Evolutionary conservation across 306 rosid species (phyloP).

Genomic region (Malus sylvestris): DNA sequence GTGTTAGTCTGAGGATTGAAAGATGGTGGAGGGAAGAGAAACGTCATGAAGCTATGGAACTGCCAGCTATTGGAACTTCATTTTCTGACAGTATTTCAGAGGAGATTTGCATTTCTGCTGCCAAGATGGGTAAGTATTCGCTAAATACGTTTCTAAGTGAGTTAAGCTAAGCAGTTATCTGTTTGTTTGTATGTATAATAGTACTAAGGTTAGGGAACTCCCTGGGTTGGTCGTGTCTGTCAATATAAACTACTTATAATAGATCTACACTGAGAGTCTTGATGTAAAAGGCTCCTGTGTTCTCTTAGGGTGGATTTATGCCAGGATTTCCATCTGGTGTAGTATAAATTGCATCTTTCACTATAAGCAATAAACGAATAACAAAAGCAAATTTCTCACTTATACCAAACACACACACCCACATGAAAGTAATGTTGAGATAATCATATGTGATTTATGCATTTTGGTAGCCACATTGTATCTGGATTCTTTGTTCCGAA

Average conservation of each 20-base stretch:
- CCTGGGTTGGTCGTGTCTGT: not conserved
- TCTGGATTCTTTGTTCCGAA: not conserved
- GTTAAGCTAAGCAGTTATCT: not conserved
- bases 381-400: not conserved
- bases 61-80: slow-evolving; percentile 65
- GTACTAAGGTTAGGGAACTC: not conserved
- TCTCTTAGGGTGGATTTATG: not conserved
- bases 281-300: no score
- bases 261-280: not conserved
- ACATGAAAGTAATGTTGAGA: not conserved
- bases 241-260: not conserved
- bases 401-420: not conserved
- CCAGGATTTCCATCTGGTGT: not conserved
- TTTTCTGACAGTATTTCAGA: slow-evolving; percentile 82
- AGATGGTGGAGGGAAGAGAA: slow-evolving; percentile 99
- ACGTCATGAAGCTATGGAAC: slow-evolving; percentile 70
- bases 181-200: not conserved
- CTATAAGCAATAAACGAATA: not conserved
- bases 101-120: slow-evolving; percentile 94
- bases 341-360: not conserved
- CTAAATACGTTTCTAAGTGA: not conserved
- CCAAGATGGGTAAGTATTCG: slow-evolving; percentile 81
- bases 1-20: slow-evolving; percentile 94
- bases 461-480: not conserved
- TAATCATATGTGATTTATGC: not conserved